A percentile compares a stretch with the other conserved stretches of the same genome.
Conservation (phyloP, 73 alveolate species). For the Uronychia setigera region DNA sequence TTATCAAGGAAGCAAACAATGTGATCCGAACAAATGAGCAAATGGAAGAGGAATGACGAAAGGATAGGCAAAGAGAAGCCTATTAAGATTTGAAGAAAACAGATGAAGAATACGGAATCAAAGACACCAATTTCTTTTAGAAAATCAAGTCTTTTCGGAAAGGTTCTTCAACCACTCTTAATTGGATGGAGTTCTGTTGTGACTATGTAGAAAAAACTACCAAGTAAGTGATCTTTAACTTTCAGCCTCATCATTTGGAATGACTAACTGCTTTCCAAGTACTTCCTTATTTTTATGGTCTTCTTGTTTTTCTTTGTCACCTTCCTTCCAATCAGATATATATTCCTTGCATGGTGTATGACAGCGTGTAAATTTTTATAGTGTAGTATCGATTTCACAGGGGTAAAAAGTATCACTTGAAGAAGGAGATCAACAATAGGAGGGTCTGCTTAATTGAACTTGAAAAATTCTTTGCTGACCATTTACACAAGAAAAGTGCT, state of each 20-base stretch:
- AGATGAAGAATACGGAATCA: conserved; percentile 22
- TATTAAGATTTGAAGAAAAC: conserved; percentile 30
- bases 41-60: not conserved
- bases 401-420: conserved; percentile 49
- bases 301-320: conserved; percentile 35
- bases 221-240: not conserved
- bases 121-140: not conserved
- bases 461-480: conserved; percentile 2
- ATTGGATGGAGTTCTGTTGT: conserved; percentile 29
- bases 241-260: conserved; percentile 43
- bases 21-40: not conserved
- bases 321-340: conserved; percentile 49
- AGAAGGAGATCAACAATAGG: conserved; percentile 42
- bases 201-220: conserved; percentile 16
- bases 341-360: conserved; percentile 11
- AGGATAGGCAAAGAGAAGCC: conserved; percentile 18
- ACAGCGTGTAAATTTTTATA: not conserved
- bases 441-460: conserved; percentile 34
- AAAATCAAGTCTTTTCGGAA: conserved; percentile 29
- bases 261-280: conserved; percentile 39
- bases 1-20: not conserved
- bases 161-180: conserved; percentile 38
- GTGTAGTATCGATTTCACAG: conserved; percentile 29
- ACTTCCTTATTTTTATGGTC: conserved; percentile 40
- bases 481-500: not conserved